Conservation (phyloP, 2,329 filamentous ascomycete species). For the Xylaria hypoxylon region DNA sequence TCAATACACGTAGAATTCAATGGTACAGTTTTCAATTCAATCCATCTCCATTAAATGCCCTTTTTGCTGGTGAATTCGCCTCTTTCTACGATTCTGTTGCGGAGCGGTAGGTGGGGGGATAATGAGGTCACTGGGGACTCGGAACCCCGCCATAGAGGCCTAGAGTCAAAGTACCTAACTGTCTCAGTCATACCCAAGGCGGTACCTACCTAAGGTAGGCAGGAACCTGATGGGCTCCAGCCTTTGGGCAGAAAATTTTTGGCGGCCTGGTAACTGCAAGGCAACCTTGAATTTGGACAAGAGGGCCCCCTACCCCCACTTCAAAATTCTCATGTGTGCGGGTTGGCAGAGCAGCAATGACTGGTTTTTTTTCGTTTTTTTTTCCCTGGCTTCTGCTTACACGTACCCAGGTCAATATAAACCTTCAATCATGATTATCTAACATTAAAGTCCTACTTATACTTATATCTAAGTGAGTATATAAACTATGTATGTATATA, state of each 20-base stretch:
- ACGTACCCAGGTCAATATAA: background rate
- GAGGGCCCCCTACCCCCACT: background rate
- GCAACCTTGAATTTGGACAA: constrained; percentile 27
- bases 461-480: background rate
- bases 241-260: constrained; percentile 39
- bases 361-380: background rate
- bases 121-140: constrained; percentile 38
- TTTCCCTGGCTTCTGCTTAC: background rate
- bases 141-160: constrained; percentile 33
- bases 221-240: constrained; percentile 32
- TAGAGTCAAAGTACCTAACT: constrained; percentile 16
- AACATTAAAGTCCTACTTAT: background rate
- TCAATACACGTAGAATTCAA: background rate
- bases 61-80: background rate
- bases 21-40: background rate
- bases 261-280: constrained; percentile 34
- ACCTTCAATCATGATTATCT: too few relatives aligned
- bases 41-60: background rate
- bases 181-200: background rate
- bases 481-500: too few relatives aligned
- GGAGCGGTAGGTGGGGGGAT: constrained; percentile 35
- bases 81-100: constrained; percentile 28
- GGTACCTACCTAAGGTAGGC: too few relatives aligned
- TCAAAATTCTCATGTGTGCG: background rate
- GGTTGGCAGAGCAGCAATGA: constrained; percentile 23